Evolutionary conservation across 176 grass and related monocot species (phyloP), one percentile per base, ranked within the genome.

Genomic region (Zoysia pacifica): DNA sequence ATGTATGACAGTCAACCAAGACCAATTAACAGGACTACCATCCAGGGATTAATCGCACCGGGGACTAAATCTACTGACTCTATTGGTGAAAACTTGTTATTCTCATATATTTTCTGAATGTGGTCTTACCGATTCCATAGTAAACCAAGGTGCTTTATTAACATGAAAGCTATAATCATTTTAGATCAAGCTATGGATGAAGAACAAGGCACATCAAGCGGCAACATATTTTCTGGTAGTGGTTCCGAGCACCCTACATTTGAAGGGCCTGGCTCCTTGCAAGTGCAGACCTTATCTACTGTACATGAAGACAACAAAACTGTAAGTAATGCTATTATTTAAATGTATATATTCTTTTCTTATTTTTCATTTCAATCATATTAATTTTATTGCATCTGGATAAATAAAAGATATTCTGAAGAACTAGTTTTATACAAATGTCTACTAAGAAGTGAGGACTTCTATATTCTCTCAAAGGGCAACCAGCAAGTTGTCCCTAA

Each of bases 1-100:
- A 46, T 85, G 40, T 35, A 79, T 38, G 79, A 79, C 73, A 47
- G 15, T 11, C 48, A 56, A 52, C 83, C 68, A 15, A 85, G 69
- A 40, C 59, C 14, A 70, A 35, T 81, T 48, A 39, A 41, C 20
- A 19, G 7, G 2, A 20, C 39, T 11, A 28, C 2, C 28, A 62
- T 62, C 49, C 43, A 44, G 67, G 73, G 40, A 71, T 28, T 48
- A 1, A 48, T 42, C 20, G 72, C 18, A 18, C 2, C 13, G 11
- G 73, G 38, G 62, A 48, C 44, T 28, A 77, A 77, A 15, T 48
- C 55, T 70, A 28, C 67, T 51, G 75, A 87, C 12, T 14, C 18
- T 55, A 18, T 55, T 41, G 55, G 19, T 81, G 63, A 74, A 62
- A 13, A 81, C 51, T 68, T 37, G 62, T 76, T 69, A 81, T 68